phyloP scores from a whole-genome alignment of 2,329 filamentous ascomycete species.

The Ophiostoma sp. region DNA sequence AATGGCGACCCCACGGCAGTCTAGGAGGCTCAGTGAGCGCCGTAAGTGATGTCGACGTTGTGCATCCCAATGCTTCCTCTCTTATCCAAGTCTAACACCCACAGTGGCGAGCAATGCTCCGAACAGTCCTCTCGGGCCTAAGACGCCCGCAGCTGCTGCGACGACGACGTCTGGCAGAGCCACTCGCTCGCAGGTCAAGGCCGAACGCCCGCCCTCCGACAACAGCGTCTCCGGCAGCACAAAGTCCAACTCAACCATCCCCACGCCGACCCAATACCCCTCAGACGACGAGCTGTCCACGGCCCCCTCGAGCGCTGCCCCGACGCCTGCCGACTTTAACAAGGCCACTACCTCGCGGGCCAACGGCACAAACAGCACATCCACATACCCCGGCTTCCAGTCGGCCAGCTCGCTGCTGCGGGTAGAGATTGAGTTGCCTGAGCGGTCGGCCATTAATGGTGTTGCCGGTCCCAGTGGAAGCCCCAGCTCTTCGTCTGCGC shows the following conservation, averaged over 20 bases:
- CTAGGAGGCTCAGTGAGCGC: conserved; percentile 20
- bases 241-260: conserved; percentile 40
- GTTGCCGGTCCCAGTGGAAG: neutral
- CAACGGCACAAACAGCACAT: conserved; percentile 17
- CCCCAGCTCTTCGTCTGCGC: neutral
- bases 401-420: conserved; percentile 32
- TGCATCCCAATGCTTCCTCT: neutral
- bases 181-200: conserved; percentile 17
- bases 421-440: conserved; percentile 41
- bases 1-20: conserved; percentile 8
- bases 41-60: conserved; percentile 3
- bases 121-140: neutral
- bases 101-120: neutral
- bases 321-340: conserved; percentile 40
- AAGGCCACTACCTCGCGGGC: conserved; percentile 26
- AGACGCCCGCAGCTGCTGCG: neutral
- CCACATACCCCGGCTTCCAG: conserved; percentile 23
- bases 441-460: neutral
- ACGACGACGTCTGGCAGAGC: neutral
- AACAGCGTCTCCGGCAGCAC: conserved; percentile 32
- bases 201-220: neutral
- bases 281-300: conserved; percentile 46
- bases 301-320: conserved; percentile 45
- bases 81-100: neutral
- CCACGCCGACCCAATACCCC: conserved; percentile 39